Conservation (phyloP, 2,329 filamentous ascomycete species). For the Ilyonectria mors-panacis region DNA sequence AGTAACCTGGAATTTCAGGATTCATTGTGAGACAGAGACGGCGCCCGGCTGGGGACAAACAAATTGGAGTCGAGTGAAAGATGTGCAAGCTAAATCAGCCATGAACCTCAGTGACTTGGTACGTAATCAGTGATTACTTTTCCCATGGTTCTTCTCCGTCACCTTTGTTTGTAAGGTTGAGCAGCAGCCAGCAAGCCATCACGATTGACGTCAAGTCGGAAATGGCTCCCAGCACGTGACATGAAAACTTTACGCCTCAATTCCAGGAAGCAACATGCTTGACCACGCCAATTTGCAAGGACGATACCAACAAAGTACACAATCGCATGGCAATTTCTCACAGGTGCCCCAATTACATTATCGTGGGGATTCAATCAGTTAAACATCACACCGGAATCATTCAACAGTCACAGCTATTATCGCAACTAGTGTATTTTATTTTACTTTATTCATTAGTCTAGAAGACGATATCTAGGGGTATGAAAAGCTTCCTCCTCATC, state of each 20-base stretch:
- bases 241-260: too few species aligned
- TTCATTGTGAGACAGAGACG: constrained; percentile 48
- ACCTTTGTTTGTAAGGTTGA: too few species aligned
- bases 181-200: too few species aligned
- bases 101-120: not conserved
- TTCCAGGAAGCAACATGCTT: too few species aligned
- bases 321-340: too few species aligned
- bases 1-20: constrained; percentile 66
- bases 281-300: too few species aligned
- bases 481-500: constrained; percentile 55
- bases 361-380: too few species aligned
- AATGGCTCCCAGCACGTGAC: too few species aligned
- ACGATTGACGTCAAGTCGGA: too few species aligned
- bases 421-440: constrained; percentile 46
- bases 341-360: too few species aligned
- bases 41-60: not conserved
- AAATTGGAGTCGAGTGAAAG: not conserved
- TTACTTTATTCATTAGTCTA: constrained; percentile 63
- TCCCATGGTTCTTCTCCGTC: not conserved
- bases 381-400: too few species aligned
- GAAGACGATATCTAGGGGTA: constrained; percentile 56
- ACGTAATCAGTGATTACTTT: not conserved
- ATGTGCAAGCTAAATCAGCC: not conserved
- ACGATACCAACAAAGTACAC: too few species aligned
- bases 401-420: not conserved